Evolutionary conservation across 2,329 filamentous ascomycete genomes (phyloP).

Genomic region (Neofusicoccum kwambonambiense): DNA sequence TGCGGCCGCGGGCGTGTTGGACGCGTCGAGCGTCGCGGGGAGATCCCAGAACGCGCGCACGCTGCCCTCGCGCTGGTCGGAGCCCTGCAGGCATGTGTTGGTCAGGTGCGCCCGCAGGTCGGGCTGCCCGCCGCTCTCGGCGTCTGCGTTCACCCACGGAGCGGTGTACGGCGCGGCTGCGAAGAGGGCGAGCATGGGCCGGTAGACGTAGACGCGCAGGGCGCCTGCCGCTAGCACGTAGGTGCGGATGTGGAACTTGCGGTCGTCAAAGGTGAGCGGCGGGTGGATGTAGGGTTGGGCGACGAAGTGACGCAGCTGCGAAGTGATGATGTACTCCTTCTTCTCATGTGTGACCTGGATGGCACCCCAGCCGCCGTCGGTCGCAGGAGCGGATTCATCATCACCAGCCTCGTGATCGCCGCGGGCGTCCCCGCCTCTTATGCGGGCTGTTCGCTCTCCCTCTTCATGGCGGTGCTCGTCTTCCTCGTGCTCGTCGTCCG

Average conservation of each 20-base stretch:
- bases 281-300: slow-evolving; percentile 93
- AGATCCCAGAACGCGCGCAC: slow-evolving; percentile 77
- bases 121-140: slow-evolving; percentile 30
- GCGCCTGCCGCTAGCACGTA: slow-evolving; percentile 83
- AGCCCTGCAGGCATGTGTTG: slow-evolving; percentile 86
- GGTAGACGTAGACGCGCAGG: slow-evolving; percentile 81
- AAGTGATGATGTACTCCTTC: slow-evolving; percentile 67
- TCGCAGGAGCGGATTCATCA: slow-evolving; percentile 27
- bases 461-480: slow-evolving; percentile 34
- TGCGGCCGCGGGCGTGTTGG: not conserved
- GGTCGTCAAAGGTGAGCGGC: slow-evolving; percentile 68
- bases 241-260: slow-evolving; percentile 93
- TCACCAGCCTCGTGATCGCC: slow-evolving; percentile 33
- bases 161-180: slow-evolving; percentile 70
- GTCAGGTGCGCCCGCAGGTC: slow-evolving; percentile 79
- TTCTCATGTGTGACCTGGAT: slow-evolving; percentile 27
- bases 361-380: not conserved
- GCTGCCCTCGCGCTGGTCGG: slow-evolving; percentile 56
- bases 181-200: slow-evolving; percentile 89
- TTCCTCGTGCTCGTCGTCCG: slow-evolving; percentile 48
- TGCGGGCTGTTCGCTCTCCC: slow-evolving; percentile 21
- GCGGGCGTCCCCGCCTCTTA: slow-evolving; percentile 31
- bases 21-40: slow-evolving; percentile 29
- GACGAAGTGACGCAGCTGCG: slow-evolving; percentile 92
- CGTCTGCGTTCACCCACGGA: slow-evolving; percentile 51